These are phyloP conservation scores for Botryotinia convoluta DNA, from an alignment of 2,329 filamentous ascomycete species.

Conservation along the genomic window DNA sequence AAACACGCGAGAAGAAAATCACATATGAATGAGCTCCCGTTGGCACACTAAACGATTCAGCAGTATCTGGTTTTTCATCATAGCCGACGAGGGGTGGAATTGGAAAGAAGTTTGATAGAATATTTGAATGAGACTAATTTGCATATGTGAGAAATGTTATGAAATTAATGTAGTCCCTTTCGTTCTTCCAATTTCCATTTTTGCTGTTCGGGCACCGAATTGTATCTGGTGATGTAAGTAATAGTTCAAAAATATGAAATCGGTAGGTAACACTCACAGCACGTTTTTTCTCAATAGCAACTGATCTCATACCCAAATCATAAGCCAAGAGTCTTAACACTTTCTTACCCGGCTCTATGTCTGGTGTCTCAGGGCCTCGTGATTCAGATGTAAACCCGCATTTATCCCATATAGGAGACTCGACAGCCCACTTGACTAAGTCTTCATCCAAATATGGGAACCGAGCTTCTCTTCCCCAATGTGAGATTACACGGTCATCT, in stretches of 20 bases:
- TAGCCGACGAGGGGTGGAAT: slow-evolving; percentile 40
- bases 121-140: not conserved
- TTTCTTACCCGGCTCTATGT: slow-evolving; percentile 76
- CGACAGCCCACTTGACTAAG: slow-evolving; percentile 78
- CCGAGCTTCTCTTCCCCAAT: slow-evolving; percentile 85
- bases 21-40: slow-evolving; percentile 32
- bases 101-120: not conserved
- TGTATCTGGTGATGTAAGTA: slow-evolving; percentile 57
- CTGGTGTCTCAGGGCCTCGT: slow-evolving; percentile 31
- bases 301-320: slow-evolving; percentile 66
- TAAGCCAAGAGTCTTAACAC: slow-evolving; percentile 74
- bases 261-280: slow-evolving; percentile 57
- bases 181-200: slow-evolving; percentile 69
- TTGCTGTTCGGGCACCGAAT: slow-evolving; percentile 78
- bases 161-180: slow-evolving; percentile 66
- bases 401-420: slow-evolving; percentile 74
- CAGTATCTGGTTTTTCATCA: slow-evolving; percentile 77
- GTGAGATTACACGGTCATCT: slow-evolving; percentile 85
- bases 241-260: not conserved
- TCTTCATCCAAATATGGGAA: slow-evolving; percentile 90
- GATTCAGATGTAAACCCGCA: slow-evolving; percentile 67
- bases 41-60: slow-evolving; percentile 51
- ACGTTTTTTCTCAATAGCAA: slow-evolving; percentile 87
- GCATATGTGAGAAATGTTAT: slow-evolving; percentile 34
- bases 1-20: slow-evolving; percentile 21